Base-by-base conservation (phyloP, 352 stramenopile species). In the Elongisporangium senticosum region DNA sequence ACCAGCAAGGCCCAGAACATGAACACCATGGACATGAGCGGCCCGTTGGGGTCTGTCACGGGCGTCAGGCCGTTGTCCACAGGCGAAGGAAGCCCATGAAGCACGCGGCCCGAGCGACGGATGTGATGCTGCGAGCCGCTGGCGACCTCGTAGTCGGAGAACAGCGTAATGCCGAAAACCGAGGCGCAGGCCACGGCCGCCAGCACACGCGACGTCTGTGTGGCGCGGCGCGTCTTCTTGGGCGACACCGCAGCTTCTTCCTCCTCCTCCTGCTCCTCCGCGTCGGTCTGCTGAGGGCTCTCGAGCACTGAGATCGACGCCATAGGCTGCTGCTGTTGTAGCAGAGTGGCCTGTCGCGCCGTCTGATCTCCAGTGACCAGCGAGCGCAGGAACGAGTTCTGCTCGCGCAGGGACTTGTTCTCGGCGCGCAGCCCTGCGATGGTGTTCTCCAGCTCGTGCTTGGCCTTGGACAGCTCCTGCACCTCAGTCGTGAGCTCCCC, bases 341-440 rank as follows among this genome's bases (percentile, higher is more conserved):
- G 67, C 53, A 67, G 79, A 47, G 63, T 53, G 3, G 63, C 24
- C 59, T 55, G 22, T 68, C 62, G 15, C 63, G 65, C 62, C 33
- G 33, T 43, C 74, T 85, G 61, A 71, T 71, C 63, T 56, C 78
- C 49, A 4, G 83, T 79, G 52, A 89, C 83, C 21, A 93, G 74
- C 14, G 78, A 88, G 48, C 82, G 80, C 65, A 93, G 61, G 49
- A 93, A 93, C 15, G 74, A 62, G 61, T 90, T 89, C 60, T 93
- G 83, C 57, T 89, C 79, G 39, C 78, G 76, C 47, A 90, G 74
- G 33, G 83, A 89, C 62, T 90, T 88, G 72, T 90, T 93, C 57
- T 90, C 81, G 11, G 83, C 80, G 13, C 75, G 79, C 14, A 90
- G 71, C 2, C 73, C 79, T 2, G 83, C 79, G 33, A 93, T 77